These are phyloP conservation scores for Aureobasidium leucospermi DNA, from an alignment of 2,329 filamentous ascomycete species.

Conservation along the genomic window DNA sequence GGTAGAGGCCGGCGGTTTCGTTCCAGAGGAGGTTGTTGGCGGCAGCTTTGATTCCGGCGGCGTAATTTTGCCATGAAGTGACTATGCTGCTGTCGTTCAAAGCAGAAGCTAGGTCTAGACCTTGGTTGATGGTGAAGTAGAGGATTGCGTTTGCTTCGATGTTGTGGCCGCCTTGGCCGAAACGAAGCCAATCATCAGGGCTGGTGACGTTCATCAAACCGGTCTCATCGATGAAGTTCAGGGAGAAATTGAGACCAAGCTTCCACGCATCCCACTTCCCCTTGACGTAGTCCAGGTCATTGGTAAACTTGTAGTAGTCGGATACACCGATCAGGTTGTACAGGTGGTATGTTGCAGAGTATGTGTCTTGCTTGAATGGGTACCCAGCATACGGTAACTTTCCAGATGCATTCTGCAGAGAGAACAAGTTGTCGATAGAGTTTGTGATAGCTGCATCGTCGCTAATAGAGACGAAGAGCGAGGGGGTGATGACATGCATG, in stretches of 20 bases:
- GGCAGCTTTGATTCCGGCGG: conserved; percentile 35
- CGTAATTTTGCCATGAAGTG: conserved; percentile 35
- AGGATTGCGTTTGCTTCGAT: conserved; percentile 41
- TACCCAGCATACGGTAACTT: conserved; percentile 22
- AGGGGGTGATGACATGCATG: conserved; percentile 50
- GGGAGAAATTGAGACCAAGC: conserved; percentile 35
- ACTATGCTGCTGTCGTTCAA: conserved; percentile 35
- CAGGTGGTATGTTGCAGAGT: conserved; percentile 49
- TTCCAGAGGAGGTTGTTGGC: conserved; percentile 29
- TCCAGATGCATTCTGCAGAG: conserved; percentile 13
- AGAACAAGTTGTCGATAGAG: conserved; percentile 36
- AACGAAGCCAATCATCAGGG: conserved; percentile 41
- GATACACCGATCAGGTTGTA: conserved; percentile 41
- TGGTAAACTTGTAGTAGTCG: conserved; percentile 35
- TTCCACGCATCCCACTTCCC: conserved; percentile 38
- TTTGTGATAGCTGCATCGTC: conserved; percentile 47
- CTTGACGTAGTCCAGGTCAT: conserved; percentile 33
- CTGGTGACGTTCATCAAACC: conserved; percentile 42
- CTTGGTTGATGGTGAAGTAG: conserved; percentile 46
- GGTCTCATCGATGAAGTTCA: conserved; percentile 35
- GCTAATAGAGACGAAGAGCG: conserved; percentile 48
- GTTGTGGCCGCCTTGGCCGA: conserved; percentile 43
- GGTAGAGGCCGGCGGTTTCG: conserved; percentile 27
- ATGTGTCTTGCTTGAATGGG: conserved; percentile 20
- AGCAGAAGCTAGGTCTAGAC: conserved; percentile 42